Percentiles rank a stretch among this genome's conserved stretches.
Conservation (phyloP, 78 protist genomes). For the Monocercomonoides exilis region DNA sequence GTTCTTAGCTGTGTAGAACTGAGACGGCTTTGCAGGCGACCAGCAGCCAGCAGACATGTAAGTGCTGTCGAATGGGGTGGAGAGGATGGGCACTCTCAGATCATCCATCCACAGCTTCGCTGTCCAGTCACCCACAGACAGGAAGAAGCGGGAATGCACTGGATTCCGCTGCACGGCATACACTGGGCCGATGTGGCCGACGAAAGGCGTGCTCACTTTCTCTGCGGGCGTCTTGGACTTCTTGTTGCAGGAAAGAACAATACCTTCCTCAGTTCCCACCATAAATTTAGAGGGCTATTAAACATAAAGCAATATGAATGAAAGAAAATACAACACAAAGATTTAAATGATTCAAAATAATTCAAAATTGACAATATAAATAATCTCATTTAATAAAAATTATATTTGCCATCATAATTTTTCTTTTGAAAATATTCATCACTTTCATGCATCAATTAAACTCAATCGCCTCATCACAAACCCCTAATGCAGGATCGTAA, state of each 20-base stretch:
- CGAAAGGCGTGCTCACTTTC: constrained; percentile 34
- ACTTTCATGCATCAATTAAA: too few relatives aligned
- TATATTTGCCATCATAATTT: too few relatives aligned
- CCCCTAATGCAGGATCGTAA: constrained; percentile 22
- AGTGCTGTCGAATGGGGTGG: constrained; percentile 42
- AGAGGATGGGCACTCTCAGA: constrained; percentile 24
- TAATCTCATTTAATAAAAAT: too few relatives aligned
- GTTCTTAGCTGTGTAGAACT: constrained; percentile 51
- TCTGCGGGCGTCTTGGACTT: constrained; percentile 52
- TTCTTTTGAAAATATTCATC: too few relatives aligned
- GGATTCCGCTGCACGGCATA: constrained; percentile 58
- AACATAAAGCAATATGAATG: neutral
- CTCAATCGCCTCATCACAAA: neutral
- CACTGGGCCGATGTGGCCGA: constrained; percentile 73
- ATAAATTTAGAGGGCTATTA: constrained; percentile 56
- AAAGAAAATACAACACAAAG: neutral
- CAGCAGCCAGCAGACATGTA: constrained; percentile 62
- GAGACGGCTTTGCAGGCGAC: constrained; percentile 61
- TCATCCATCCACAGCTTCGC: constrained; percentile 22
- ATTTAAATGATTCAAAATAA: constrained; percentile 31
- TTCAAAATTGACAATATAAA: constrained; percentile 40
- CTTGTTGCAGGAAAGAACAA: constrained; percentile 41
- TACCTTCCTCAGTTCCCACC: constrained; percentile 73
- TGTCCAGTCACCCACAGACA: constrained; percentile 77
- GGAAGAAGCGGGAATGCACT: constrained; percentile 49